Evolutionary conservation across 2,329 filamentous ascomycete genomes (phyloP).

Genomic region (Verticillium dahliae): DNA sequence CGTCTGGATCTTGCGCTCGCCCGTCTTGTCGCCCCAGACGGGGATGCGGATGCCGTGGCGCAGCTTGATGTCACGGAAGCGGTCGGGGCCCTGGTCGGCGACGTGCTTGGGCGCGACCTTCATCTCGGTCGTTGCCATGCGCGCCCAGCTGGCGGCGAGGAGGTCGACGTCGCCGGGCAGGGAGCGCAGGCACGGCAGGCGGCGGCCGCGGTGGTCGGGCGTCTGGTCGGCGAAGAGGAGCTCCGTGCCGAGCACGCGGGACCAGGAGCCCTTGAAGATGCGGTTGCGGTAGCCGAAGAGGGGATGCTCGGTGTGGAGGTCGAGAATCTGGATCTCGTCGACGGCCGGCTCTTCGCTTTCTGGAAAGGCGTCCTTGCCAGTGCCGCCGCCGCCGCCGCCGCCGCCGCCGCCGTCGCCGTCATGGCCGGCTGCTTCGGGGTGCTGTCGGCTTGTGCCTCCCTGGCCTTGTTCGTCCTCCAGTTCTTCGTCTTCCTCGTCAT

Average conservation of each 20-base stretch:
- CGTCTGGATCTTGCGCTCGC: conserved; percentile 39
- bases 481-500: conserved; percentile 13
- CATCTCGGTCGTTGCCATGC: conserved; percentile 62
- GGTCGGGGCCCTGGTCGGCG: conserved; percentile 19
- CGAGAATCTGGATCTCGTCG: conserved; percentile 68
- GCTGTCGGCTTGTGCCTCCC: conserved; percentile 2
- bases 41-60: conserved; percentile 38
- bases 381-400: conserved; percentile 17
- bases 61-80: conserved; percentile 30
- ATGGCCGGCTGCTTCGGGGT: conserved; percentile 9
- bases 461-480: conserved; percentile 1
- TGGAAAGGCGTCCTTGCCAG: conserved; percentile 13
- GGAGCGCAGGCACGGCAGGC: conserved; percentile 39
- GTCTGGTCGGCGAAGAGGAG: conserved; percentile 58
- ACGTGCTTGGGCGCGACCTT: conserved; percentile 42
- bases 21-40: conserved; percentile 36
- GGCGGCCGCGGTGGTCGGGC: conserved; percentile 17
- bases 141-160: conserved; percentile 62
- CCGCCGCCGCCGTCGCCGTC: conserved; percentile 14
- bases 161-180: conserved; percentile 59
- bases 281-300: conserved; percentile 74
- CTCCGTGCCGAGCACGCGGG: conserved; percentile 77
- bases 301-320: conserved; percentile 69
- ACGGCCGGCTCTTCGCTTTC: conserved; percentile 9
- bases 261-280: conserved; percentile 76